Percentiles rank a stretch among this genome's conserved stretches.
Conservation (phyloP, 345 rosid species). For the Salix dunnii region DNA sequence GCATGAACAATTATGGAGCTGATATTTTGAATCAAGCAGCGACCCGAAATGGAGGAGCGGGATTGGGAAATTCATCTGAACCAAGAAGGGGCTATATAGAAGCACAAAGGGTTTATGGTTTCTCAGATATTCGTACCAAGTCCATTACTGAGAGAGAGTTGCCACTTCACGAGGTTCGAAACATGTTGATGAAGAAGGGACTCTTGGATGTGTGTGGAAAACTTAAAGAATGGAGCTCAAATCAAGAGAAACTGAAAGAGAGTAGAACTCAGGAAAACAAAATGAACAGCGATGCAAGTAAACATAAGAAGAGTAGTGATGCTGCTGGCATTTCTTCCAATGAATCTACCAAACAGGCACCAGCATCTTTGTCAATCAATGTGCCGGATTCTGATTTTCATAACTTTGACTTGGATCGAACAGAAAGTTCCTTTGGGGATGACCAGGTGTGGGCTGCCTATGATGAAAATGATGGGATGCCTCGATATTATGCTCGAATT, state of each 20-base stretch:
- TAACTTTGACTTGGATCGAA: conserved; percentile 74
- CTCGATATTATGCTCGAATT: conserved; percentile 90
- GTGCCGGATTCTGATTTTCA: conserved; percentile 97
- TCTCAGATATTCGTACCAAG: conserved; percentile 29
- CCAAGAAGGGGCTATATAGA: conserved; percentile 32
- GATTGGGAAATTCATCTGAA: conserved; percentile 27
- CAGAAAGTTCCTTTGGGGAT: conserved; percentile 62
- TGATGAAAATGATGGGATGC: conserved; percentile 92
- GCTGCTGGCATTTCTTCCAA: conserved; percentile 12
- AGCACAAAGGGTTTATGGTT: conserved; percentile 27
- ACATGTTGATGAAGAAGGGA: conserved; percentile 53
- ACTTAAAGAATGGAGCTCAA: conserved; percentile 42
- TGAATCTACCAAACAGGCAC: conserved; percentile 20
- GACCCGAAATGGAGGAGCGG: conserved; percentile 26
- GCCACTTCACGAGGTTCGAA: conserved; percentile 42
- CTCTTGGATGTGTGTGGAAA: conserved; percentile 33
- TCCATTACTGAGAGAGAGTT: conserved; percentile 40
- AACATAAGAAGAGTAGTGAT: conserved; percentile 5
- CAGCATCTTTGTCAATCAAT: conserved; percentile 36
- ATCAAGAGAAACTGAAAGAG: conserved; percentile 27
- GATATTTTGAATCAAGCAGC: conserved; percentile 2
- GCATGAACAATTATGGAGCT: conserved; percentile 27
- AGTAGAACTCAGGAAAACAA: conserved; percentile 29
- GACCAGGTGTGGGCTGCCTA: conserved; percentile 98
- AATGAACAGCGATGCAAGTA: conserved; percentile 20